Evolutionary conservation across 805 yeast genomes (phyloP).

Genomic region (Spathaspora girioi): DNA sequence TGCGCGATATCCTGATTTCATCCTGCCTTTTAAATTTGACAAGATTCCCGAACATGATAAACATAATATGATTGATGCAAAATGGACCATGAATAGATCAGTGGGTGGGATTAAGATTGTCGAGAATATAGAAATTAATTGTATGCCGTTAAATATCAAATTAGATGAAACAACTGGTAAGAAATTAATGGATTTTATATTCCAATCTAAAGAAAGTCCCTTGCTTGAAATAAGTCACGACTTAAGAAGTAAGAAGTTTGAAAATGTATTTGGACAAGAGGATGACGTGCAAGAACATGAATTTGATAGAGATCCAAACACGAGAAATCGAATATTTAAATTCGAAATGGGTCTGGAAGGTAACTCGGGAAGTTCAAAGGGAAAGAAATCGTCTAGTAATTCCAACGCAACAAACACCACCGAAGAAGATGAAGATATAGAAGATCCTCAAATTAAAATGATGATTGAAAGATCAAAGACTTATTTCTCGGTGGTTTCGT

Average conservation of each 20-base stretch:
- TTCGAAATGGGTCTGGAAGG: neutral
- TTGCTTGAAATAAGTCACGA: conserved; percentile 1
- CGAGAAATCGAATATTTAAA: neutral
- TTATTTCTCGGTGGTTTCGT: conserved; percentile 61
- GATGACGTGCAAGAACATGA: conserved; percentile 5
- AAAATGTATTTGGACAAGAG: neutral
- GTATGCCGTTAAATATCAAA: conserved; percentile 35
- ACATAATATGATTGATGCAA: conserved; percentile 24
- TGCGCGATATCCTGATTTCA: conserved; percentile 29
- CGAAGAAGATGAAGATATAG: neutral
- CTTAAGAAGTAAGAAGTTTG: conserved; percentile 4
- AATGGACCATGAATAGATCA: conserved; percentile 41
- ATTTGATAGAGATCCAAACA: neutral
- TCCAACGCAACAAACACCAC: conserved; percentile 1
- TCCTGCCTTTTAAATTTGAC: conserved; percentile 23
- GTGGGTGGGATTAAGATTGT: conserved; percentile 41
- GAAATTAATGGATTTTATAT: conserved; percentile 34
- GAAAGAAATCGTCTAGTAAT: neutral
- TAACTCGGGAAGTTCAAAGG: neutral
- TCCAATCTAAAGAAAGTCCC: conserved; percentile 20
- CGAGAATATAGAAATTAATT: conserved; percentile 33
- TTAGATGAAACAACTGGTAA: conserved; percentile 39
- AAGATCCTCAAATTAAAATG: conserved; percentile 36
- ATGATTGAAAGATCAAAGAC: conserved; percentile 77
- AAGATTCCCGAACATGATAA: neutral